These are phyloP conservation scores for Hordeum vulgare DNA, from an alignment of 176 grass and related monocot species.

Conservation along the genomic window DNA sequence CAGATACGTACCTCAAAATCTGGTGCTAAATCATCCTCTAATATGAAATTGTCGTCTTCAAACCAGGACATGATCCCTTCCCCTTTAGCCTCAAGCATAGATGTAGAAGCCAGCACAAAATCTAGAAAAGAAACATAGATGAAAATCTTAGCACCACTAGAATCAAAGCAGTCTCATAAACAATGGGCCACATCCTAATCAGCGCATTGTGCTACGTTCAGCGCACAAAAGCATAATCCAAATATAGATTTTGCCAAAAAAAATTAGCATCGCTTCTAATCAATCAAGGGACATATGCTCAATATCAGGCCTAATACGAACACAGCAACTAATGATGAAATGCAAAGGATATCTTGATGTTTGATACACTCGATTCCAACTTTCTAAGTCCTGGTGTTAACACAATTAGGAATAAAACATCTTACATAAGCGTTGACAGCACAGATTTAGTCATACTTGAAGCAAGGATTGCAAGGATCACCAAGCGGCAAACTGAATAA, in stretches of 20 bases:
- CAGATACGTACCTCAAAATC: constrained; percentile 59
- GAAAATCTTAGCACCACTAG: not conserved
- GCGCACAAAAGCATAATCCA: not conserved
- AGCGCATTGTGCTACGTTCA: not conserved
- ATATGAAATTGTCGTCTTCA: constrained; percentile 70
- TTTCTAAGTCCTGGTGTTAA: not conserved
- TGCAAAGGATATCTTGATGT: not conserved
- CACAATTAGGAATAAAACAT: not conserved
- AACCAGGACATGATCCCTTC: constrained; percentile 57
- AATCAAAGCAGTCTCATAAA: not conserved
- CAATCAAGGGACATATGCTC: not conserved
- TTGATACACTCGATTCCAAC: not conserved
- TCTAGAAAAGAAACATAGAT: constrained; percentile 24
- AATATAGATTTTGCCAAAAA: not conserved
- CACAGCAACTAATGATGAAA: not conserved
- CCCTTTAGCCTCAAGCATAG: constrained; percentile 67
- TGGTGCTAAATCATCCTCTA: constrained; percentile 61
- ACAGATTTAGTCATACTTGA: not conserved
- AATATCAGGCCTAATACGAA: not conserved
- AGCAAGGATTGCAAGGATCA: not conserved
- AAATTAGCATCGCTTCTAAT: not conserved
- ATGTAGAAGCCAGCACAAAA: constrained; percentile 70
- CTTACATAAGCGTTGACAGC: not conserved
- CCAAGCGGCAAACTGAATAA: not conserved
- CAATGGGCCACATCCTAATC: not conserved